phyloP scores from a whole-genome alignment of 169 alveolate species.

The Plasmodium knowlesi region DNA sequence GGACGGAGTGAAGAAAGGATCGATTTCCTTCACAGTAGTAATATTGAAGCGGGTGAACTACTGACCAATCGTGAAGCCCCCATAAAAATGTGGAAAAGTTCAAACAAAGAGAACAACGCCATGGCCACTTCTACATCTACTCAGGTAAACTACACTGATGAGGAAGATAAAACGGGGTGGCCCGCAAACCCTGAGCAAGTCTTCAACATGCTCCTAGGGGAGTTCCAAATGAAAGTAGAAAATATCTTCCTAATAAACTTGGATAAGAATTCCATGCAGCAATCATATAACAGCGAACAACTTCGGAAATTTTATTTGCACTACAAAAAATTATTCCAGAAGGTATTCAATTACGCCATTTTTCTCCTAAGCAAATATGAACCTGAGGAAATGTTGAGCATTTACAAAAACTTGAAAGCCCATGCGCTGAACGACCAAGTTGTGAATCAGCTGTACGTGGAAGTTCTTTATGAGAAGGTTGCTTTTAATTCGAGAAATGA shows the following conservation, averaged over 20 bases:
- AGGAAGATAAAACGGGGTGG: neutral
- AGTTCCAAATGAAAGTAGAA: constrained; percentile 36
- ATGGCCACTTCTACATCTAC: neutral
- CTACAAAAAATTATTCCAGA: constrained; percentile 44
- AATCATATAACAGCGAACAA: constrained; percentile 30
- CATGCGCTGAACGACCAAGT: constrained; percentile 32
- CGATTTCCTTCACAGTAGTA: neutral
- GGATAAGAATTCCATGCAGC: constrained; percentile 24
- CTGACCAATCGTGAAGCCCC: neutral
- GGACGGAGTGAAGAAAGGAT: neutral
- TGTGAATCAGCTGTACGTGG: constrained; percentile 22
- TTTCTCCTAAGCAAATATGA: constrained; percentile 50
- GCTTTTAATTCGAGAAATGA: constrained; percentile 30
- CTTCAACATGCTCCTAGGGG: constrained; percentile 16
- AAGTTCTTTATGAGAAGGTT: constrained; percentile 47
- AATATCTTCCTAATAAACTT: constrained; percentile 23
- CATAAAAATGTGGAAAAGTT: neutral
- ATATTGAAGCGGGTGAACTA: neutral
- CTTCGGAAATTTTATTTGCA: constrained; percentile 19
- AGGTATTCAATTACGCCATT: constrained; percentile 51
- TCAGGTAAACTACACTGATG: neutral
- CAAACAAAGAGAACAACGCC: neutral
- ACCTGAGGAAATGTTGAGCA: constrained; percentile 26
- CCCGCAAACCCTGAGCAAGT: neutral
- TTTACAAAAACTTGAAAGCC: constrained; percentile 28